Evolutionary conservation across 2,329 filamentous ascomycete genomes (phyloP).

Genomic region (Calonectria hawksworthii): DNA sequence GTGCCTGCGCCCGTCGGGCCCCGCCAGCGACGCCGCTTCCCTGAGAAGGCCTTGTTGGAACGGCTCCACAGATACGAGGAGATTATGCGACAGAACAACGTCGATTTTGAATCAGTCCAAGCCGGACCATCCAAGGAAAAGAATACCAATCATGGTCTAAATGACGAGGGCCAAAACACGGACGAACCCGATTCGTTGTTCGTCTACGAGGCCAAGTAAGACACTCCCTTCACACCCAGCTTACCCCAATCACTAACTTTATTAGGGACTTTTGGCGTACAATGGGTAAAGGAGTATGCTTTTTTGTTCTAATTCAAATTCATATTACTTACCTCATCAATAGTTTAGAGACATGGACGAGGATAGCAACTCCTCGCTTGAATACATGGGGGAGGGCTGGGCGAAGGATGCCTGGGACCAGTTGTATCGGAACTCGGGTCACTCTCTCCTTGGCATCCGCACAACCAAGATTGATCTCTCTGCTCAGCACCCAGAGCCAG

Average conservation of each 20-base stretch:
- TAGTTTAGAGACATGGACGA: not conserved
- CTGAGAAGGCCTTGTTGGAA: constrained; percentile 71
- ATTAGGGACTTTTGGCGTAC: constrained; percentile 9
- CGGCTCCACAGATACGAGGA: constrained; percentile 70
- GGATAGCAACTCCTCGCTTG: not conserved
- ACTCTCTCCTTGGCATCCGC: constrained; percentile 66
- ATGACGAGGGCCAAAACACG: not conserved
- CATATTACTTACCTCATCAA: not conserved
- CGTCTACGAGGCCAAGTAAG: constrained; percentile 5
- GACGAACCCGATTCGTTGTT: not conserved
- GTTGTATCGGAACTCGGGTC: constrained; percentile 55
- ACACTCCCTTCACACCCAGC: too few species aligned
- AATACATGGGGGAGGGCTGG: not conserved
- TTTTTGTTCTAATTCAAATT: not conserved
- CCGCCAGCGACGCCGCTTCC: constrained; percentile 59
- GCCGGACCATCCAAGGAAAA: not conserved
- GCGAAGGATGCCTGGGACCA: constrained; percentile 52
- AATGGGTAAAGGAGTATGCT: constrained; percentile 12
- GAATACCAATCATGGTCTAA: not conserved
- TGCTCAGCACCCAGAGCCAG: constrained; percentile 63
- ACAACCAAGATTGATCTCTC: constrained; percentile 58
- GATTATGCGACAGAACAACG: constrained; percentile 67
- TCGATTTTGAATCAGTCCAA: constrained; percentile 65
- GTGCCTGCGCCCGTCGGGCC: constrained; percentile 51
- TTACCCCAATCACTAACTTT: not conserved